Base-by-base conservation (phyloP, 208 protist genomes). In the Crithidia bombi region DNA sequence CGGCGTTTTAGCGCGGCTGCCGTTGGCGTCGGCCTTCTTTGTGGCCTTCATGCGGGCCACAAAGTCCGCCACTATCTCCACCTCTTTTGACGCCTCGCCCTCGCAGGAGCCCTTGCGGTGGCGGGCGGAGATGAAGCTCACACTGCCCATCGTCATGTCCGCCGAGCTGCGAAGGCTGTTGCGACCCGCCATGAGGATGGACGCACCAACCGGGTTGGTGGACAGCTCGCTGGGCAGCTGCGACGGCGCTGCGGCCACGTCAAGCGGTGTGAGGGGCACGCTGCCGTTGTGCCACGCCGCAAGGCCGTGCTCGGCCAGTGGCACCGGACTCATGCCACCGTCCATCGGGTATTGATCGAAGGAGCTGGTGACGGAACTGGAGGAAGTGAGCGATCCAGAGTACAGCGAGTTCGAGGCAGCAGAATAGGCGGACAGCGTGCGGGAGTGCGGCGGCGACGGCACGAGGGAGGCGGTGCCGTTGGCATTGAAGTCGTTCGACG, bases 31-130 rank as follows among this genome's bases (percentile, higher is more conserved):
- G 23, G 39, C 3, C 39, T 33, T 47, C 57, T 64, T 64, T 14
- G 57, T 25, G 2, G 57, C 36, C 36, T 64, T 14, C 57, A 64
- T 64, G 26, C 57, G 36, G 36, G 57, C 57, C 12, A 64, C 57
- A 3, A 64, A 64, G 23, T 64, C 57, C 36, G 41, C 39, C 39
- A 64, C 57, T 39, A 28, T 64, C 41, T 64, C 57, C 21, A 64
- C 41, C 39, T 64, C 57, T 1, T 19, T 5, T 28, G 36, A 21
- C 26, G 15, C 35, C 57, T 64, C 57, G 26, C 41, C 41, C 39
- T 64, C 57, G 23, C 57, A 39, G 10, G 57, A 64, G 41, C 39
- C 39, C 21, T 51, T 64, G 57, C 39, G 57, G 5, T 38, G 39
- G 41, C 57, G 57, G 39, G 57, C 57, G 15, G 57, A 64, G 39